phyloP scores from a whole-genome alignment of 2,329 filamentous ascomycete genomes.

The Nemania abortiva region DNA sequence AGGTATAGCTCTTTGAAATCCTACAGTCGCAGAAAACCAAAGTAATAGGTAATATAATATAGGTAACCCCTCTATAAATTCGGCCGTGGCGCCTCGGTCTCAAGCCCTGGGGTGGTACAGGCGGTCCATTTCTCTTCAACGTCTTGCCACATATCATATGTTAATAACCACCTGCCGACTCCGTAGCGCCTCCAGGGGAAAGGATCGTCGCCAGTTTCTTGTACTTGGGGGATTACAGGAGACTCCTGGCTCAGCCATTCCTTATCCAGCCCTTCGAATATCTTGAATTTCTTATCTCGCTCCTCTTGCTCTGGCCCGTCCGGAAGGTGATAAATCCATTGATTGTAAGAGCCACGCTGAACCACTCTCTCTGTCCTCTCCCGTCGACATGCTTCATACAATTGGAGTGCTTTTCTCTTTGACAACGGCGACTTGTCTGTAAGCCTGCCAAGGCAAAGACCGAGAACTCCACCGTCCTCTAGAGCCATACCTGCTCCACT shows the following conservation, averaged over 20 bases:
- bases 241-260: slow-evolving; percentile 46
- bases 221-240: slow-evolving; percentile 20
- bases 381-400: slow-evolving; percentile 70
- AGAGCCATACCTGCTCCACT: slow-evolving; percentile 69
- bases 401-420: slow-evolving; percentile 53
- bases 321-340: slow-evolving; percentile 71
- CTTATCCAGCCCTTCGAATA: slow-evolving; percentile 50
- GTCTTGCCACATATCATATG: slow-evolving; percentile 56
- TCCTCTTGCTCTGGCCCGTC: slow-evolving; percentile 69
- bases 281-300: slow-evolving; percentile 58
- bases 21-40: background rate
- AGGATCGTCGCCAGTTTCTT: slow-evolving; percentile 56
- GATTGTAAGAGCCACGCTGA: slow-evolving; percentile 69
- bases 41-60: background rate
- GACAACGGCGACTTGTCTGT: slow-evolving; percentile 54
- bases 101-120: background rate
- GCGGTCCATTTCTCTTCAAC: slow-evolving; percentile 52
- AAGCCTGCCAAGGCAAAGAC: slow-evolving; percentile 64
- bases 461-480: slow-evolving; percentile 63
- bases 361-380: slow-evolving; percentile 71
- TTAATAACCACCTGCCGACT: slow-evolving; percentile 56
- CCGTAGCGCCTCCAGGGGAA: slow-evolving; percentile 57
- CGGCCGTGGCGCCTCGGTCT: slow-evolving; percentile 33
- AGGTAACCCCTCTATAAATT: slow-evolving; percentile 9
- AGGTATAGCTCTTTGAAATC: no score